Evolutionary conservation across 768 basidiomycete species (phyloP).

Genomic region (Tylopilus sp.): DNA sequence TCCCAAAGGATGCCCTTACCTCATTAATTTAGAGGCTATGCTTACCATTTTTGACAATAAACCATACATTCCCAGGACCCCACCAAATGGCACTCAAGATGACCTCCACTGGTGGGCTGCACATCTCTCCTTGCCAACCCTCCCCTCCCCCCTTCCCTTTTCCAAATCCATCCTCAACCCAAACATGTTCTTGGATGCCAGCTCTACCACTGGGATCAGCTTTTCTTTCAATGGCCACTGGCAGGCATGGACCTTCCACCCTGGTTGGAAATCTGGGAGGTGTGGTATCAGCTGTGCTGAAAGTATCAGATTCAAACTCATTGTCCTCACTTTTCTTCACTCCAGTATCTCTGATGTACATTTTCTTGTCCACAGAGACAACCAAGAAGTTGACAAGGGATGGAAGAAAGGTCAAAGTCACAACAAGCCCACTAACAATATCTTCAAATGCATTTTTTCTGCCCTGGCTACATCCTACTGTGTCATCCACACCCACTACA

Average conservation of each 20-base stretch:
- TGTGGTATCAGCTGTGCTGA: constrained; percentile 44
- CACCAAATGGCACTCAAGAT: rapidly evolving
- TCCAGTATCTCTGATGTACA: background rate
- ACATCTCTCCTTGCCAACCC: background rate
- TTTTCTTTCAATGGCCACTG: constrained; percentile 30
- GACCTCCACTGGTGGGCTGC: background rate
- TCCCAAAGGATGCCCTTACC: no score
- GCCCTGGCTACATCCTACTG: background rate
- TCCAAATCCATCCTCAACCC: background rate
- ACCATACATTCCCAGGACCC: no score
- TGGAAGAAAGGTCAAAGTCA: background rate
- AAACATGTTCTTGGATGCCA: constrained; percentile 39
- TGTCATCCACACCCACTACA: background rate
- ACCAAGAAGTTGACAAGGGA: background rate
- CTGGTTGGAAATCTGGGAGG: constrained; percentile 28
- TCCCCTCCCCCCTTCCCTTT: background rate
- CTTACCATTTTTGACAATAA: no score
- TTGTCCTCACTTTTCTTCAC: background rate
- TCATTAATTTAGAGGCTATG: no score
- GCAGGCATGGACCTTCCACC: constrained; percentile 33
- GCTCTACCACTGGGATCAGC: constrained; percentile 34
- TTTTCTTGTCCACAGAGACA: constrained; percentile 10
- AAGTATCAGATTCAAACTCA: background rate
- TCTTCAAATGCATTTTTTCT: background rate
- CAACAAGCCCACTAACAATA: background rate